A percentile compares a stretch with the other conserved stretches of the same genome.
phyloP scores from a whole-genome alignment of 805 yeast genomes.

The Zygoascus ofunaensis region DNA sequence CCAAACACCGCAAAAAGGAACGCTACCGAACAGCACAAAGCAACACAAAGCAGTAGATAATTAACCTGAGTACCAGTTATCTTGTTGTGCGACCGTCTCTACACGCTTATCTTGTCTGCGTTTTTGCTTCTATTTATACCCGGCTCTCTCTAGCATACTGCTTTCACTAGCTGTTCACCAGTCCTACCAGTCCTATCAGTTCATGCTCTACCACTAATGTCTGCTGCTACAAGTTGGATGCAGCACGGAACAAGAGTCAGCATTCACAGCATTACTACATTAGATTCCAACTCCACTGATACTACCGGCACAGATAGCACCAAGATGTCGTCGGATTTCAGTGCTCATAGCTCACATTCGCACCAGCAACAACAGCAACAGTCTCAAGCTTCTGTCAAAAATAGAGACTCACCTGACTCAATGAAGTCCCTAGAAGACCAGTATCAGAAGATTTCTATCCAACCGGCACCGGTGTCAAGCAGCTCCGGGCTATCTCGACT shows the following conservation, averaged over 20 bases:
- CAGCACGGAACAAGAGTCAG: background rate
- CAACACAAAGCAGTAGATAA: too few relatives aligned
- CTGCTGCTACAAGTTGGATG: background rate
- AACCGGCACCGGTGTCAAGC: background rate
- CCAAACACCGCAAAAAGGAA: too few relatives aligned
- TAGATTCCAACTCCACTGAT: background rate
- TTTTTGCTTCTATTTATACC: too few relatives aligned
- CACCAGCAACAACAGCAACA: too few relatives aligned
- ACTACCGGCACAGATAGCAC: background rate
- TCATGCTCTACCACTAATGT: background rate
- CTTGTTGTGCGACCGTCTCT: too few relatives aligned
- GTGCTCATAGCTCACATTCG: background rate
- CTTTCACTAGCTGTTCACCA: too few relatives aligned
- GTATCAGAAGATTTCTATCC: constrained; percentile 1
- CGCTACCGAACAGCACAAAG: too few relatives aligned
- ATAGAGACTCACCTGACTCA: background rate
- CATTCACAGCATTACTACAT: background rate
- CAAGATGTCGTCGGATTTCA: background rate
- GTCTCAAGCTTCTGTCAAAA: background rate
- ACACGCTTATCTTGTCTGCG: too few relatives aligned
- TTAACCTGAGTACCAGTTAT: too few relatives aligned
- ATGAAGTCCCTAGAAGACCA: background rate
- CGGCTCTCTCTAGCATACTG: too few relatives aligned
- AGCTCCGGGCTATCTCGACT: constrained; percentile 10
- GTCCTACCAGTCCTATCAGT: background rate